Conservation (phyloP, 345 rosid species). For the Xanthoceras sorbifolium region DNA sequence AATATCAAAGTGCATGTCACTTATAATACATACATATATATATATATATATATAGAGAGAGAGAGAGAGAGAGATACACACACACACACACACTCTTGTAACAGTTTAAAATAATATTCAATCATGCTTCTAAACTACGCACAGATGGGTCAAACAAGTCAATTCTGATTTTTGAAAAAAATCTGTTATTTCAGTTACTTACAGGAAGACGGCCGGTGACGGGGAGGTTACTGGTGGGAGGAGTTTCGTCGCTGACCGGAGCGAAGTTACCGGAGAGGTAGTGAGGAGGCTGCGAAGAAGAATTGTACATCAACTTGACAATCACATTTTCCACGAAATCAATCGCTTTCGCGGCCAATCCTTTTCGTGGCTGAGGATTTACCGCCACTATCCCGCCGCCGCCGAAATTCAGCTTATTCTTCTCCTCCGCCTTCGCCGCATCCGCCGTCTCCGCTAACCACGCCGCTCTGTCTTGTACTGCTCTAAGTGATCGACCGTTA, state of each 20-base stretch:
- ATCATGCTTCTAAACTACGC: too few relatives aligned
- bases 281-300: slow-evolving; percentile 70
- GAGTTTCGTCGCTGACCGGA: slow-evolving; percentile 64
- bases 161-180: too few relatives aligned
- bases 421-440: slow-evolving; percentile 22
- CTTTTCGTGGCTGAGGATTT: slow-evolving; percentile 65
- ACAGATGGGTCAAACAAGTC: too few relatives aligned
- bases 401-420: slow-evolving; percentile 23
- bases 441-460: too few relatives aligned
- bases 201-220: slow-evolving; percentile 86
- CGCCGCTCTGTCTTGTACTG: background rate
- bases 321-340: slow-evolving; percentile 67
- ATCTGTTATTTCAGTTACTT: slow-evolving; percentile 15
- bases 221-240: slow-evolving; percentile 68
- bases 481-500: background rate
- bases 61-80: background rate
- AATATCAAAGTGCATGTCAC: too few relatives aligned
- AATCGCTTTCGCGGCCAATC: slow-evolving; percentile 58
- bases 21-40: too few relatives aligned
- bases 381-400: slow-evolving; percentile 42
- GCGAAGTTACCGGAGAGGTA: slow-evolving; percentile 90
- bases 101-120: too few relatives aligned
- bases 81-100: too few relatives aligned
- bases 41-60: too few relatives aligned
- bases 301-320: slow-evolving; percentile 71